Conservation (phyloP, 2,329 filamentous ascomycete species). For the Aotearoamyces nothofagi region DNA sequence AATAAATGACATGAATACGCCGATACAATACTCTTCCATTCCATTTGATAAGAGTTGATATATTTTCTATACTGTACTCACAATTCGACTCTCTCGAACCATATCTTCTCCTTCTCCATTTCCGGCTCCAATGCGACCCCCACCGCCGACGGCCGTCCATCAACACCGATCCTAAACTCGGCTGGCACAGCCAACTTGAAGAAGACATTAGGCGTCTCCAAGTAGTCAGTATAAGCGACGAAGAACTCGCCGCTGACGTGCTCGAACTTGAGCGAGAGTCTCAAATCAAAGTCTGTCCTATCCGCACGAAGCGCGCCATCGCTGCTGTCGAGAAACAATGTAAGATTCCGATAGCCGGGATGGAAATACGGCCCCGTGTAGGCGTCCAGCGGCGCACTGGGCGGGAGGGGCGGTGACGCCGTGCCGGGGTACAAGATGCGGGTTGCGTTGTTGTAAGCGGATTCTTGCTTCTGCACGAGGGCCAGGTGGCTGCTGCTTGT, state of each 20-base stretch:
- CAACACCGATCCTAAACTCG: neutral
- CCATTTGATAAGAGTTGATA: no score
- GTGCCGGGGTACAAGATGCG: constrained; percentile 23
- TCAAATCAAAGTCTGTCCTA: no score
- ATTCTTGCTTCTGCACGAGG: constrained; percentile 8
- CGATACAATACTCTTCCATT: no score
- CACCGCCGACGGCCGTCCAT: neutral
- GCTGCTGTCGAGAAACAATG: constrained; percentile 5
- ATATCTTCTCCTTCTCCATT: neutral
- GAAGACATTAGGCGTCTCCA: no score
- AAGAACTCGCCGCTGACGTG: neutral
- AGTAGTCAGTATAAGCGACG: no score
- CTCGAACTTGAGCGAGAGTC: no score
- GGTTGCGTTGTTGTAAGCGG: constrained; percentile 18
- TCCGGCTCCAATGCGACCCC: neutral
- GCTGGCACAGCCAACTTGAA: neutral
- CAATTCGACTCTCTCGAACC: no score
- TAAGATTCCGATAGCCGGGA: constrained; percentile 23
- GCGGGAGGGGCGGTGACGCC: constrained; percentile 21
- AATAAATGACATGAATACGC: no score
- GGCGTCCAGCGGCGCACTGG: constrained; percentile 20
- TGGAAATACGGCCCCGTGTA: constrained; percentile 29
- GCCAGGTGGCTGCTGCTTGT: constrained; percentile 5
- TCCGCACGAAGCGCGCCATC: no score
- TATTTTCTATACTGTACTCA: no score